A percentile compares a stretch with the other conserved stretches of the same genome.
These are phyloP conservation scores for Dioszegia hungarica DNA, from an alignment of 768 basidiomycete species.

Conservation along the genomic window DNA sequence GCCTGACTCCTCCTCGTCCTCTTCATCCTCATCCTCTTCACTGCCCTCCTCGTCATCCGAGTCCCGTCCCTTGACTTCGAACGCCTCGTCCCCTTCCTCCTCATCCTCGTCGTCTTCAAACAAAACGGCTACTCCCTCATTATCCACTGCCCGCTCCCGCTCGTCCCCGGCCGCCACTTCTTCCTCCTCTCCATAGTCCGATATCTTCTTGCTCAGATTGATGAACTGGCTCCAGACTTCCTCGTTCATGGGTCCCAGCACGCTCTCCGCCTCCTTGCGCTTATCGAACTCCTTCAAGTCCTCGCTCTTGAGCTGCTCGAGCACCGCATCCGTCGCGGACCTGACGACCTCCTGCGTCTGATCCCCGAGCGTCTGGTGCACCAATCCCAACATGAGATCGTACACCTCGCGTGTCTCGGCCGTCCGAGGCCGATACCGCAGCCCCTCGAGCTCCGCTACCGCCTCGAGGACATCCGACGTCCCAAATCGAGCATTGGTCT, in stretches of 20 bases:
- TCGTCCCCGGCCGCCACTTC: conserved; percentile 68
- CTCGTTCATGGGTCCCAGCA: conserved; percentile 61
- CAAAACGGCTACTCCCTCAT: conserved; percentile 96
- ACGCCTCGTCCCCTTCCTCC: conserved; percentile 75
- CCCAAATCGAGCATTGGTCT: conserved; percentile 57
- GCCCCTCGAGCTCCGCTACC: conserved; percentile 85
- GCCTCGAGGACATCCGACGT: conserved; percentile 87
- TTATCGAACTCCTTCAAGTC: conserved; percentile 92
- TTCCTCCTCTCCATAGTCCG: conserved; percentile 88
- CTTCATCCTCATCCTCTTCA: conserved; percentile 62
- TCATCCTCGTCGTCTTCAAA: conserved; percentile 97
- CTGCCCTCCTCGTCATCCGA: conserved; percentile 73
- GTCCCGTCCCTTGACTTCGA: conserved; percentile 71
- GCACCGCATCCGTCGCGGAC: conserved; percentile 85
- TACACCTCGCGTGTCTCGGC: conserved; percentile 92
- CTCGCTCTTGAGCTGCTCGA: conserved; percentile 85
- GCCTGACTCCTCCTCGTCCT: conserved; percentile 51
- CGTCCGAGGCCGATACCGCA: conserved; percentile 87
- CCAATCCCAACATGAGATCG: conserved; percentile 76
- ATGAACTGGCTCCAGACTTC: conserved; percentile 80
- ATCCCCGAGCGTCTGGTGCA: conserved; percentile 81
- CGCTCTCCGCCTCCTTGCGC: conserved; percentile 84
- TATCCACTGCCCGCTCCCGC: conserved; percentile 81
- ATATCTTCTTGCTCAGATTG: conserved; percentile 84
- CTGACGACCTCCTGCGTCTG: conserved; percentile 94